Percentiles rank a stretch among this genome's conserved stretches.
Conservation (phyloP, 768 basidiomycete species). For the Xerocomellus amylosporus region DNA sequence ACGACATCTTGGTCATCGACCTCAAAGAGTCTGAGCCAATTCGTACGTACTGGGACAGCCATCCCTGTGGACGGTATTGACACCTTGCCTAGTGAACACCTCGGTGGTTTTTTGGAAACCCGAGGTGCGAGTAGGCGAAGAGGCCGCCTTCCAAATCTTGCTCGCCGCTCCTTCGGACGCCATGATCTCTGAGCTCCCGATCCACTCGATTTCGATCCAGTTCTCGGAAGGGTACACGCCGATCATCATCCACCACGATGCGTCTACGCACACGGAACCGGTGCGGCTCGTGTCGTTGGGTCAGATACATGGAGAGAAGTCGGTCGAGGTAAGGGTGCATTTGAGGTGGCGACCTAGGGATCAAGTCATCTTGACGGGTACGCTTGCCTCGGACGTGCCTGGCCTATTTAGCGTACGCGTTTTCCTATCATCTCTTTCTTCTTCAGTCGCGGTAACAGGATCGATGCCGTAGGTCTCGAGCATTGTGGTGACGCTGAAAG, state of each 20-base stretch:
- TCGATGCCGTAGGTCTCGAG: conserved; percentile 33
- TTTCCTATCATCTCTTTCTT: not conserved
- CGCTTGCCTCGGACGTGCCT: conserved; percentile 49
- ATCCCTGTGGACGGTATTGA: conserved; percentile 5
- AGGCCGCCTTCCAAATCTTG: conserved; percentile 71
- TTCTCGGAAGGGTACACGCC: conserved; percentile 53
- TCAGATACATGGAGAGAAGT: conserved; percentile 41
- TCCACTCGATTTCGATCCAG: conserved; percentile 57
- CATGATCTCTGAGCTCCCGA: conserved; percentile 54
- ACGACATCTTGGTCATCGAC: conserved; percentile 58
- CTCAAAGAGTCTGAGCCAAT: conserved; percentile 61
- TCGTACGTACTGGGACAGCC: conserved; percentile 41
- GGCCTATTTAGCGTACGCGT: conserved; percentile 51
- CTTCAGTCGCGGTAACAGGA: not conserved
- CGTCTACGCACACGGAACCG: conserved; percentile 9
- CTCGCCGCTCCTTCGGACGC: conserved; percentile 51
- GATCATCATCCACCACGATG: conserved; percentile 48
- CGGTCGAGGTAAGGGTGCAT: conserved; percentile 34
- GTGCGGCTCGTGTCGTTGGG: conserved; percentile 40
- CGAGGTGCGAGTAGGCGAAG: conserved; percentile 57
- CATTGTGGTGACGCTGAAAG: conserved; percentile 51
- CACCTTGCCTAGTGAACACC: conserved; percentile 51
- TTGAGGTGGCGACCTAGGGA: conserved; percentile 59
- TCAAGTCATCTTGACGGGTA: conserved; percentile 60
- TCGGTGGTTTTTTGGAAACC: conserved; percentile 69